Evolutionary conservation across 371 early-diverging fungal species (phyloP).

Genomic region (Zopfochytrium polystomum): DNA sequence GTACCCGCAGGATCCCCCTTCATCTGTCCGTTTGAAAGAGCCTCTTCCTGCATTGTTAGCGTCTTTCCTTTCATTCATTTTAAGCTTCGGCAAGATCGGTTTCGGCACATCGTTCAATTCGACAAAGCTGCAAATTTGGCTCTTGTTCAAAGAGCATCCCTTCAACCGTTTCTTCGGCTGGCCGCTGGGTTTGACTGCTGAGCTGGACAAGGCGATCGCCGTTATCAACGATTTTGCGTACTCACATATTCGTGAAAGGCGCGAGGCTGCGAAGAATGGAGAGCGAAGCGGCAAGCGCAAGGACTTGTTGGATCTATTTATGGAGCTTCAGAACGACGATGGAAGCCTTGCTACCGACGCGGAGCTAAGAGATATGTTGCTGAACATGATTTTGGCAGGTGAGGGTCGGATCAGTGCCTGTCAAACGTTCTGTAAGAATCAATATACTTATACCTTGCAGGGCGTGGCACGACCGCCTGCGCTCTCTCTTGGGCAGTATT

Average conservation of each 20-base stretch:
- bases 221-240: constrained; percentile 15
- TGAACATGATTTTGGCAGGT: constrained; percentile 43
- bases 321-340: constrained; percentile 51
- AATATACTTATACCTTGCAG: no score
- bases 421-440: no score
- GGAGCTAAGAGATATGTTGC: constrained; percentile 59
- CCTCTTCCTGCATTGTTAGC: no score
- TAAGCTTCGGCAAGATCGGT: constrained; percentile 47
- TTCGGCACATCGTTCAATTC: constrained; percentile 34
- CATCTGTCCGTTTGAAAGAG: no score
- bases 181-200: constrained; percentile 51
- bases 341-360: constrained; percentile 51
- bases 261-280: not conserved
- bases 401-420: no score
- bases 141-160: not conserved
- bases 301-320: constrained; percentile 65
- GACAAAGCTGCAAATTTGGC: no score
- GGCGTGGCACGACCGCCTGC: constrained; percentile 65
- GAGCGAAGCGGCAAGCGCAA: not conserved
- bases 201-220: constrained; percentile 1
- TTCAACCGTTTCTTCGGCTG: constrained; percentile 44
- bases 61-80: not conserved
- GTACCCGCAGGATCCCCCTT: not conserved
- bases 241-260: not conserved
- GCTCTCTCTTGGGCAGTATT: constrained; percentile 67